Base-by-base conservation (phyloP, 2,329 filamentous ascomycete species). In the Botrytis tulipae region DNA sequence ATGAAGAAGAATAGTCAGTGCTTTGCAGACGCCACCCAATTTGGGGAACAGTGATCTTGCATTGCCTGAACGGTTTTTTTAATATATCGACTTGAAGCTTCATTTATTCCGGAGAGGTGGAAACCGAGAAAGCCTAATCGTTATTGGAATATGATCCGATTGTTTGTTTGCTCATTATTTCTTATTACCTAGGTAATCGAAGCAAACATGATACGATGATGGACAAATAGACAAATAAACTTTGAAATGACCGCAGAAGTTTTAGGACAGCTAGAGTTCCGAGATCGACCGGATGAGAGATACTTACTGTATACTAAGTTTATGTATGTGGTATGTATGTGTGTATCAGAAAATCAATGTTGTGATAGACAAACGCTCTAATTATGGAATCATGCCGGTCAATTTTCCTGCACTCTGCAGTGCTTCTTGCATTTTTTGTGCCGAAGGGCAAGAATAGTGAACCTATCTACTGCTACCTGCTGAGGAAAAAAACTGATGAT, bases 1-100 rank as follows among this genome's bases (percentile, higher is more conserved):
- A 32, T 69, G 3, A 7, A 29, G 9, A 54, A 54, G 35, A 57
- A 57, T 20, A 54, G 65, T 67, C 35, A 42, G 48, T 69, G 66
- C 66, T 42, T 69, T 69, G 66, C 66, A 69, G 66, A 48, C 66
- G 66, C 66, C 66, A 57, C 35, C n/a, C 29, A 57, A 69, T 69
- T 32, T 59, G 66, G 35, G 66, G 48, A 44, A 57, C 20, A 42
- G 29, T 18, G n/a, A 69, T 29, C 48, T 69, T 69, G 66, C 66
- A 57, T 69, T 69, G 66, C 66, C 66, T 59, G 37, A 69, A 69
- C 18, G 25, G 35, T 32, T 57, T 57, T 51, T 57, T 42, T 29
- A 54, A 54, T 67, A 67, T 66, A 66, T 48, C 46, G 25, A 57
- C 25, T 29, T 69, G 20, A 40, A 67, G 44, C 32, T 67, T 67